Evolutionary conservation across 345 rosid species (phyloP), one percentile per base, ranked within the genome.

Genomic region (Litchi chinensis): DNA sequence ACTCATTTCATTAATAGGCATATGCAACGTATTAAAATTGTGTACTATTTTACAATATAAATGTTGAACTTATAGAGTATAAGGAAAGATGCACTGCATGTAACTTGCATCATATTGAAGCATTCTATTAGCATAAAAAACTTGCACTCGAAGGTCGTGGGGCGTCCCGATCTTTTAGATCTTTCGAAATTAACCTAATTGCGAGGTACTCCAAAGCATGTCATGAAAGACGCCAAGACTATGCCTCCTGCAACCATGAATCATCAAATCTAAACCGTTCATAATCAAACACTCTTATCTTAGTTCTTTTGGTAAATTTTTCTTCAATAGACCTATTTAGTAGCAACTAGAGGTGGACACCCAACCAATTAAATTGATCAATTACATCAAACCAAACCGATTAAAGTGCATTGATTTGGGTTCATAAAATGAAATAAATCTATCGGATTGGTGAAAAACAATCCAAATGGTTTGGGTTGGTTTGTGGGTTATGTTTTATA

Each of bases 201-300:
- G 93, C 92, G 6, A 95, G 97, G 78, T 90, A 91, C 90, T 90
- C 97, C 5, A 96, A 78, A n/a, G 93, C 94, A 76, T 95, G 97
- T 89, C 98, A 95, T 93, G 90, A 88, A 92, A 66, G 97, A 91
- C 57, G 91, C 95, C 79, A 95, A 79, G 79, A 91, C 81, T 24
- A 93, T 77, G 75, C 93, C 97, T 79, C 95, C 97, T 0, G 73
- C 93, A 72, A 89, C 91, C 96, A 32, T 32, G 37, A 32, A 32
- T 32, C 37, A 95, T 94, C 88, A 92, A 78, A 40, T 97, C 98
- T 72, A 95, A 81, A 89, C 98, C 92, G 96, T 70, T 70, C 79
- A 59, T 64, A 28, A 9, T 22, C 6, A 66, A 22, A 40, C 10
- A 2, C 15, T 13, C 13, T 24, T 24, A 26, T 26, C 56, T 44